Evolutionary conservation across 495 filamentous ascomycete species (phyloP), one percentile per base, ranked within the genome.

Genomic region (Podospora pseudoanserina): DNA sequence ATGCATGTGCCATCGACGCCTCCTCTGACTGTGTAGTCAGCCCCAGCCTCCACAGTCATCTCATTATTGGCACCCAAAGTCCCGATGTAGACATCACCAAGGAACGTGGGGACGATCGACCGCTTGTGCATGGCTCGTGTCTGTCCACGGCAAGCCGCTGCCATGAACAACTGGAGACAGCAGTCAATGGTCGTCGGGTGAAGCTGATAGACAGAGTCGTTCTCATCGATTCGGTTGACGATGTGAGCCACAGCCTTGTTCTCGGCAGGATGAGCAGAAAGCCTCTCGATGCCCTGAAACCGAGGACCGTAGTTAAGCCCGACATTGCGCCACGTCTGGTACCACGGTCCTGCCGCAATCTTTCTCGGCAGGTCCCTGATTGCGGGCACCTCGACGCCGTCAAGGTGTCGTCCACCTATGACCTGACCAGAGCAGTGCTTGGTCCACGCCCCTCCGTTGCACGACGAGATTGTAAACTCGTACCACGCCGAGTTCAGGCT

Each of bases 151-250:
- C 18, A n/a, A 23, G 54, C 54, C 9, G 71, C 60, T 13, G 74
- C 66, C 26, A 55, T 60, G 0, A 67, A 67, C 4, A 74, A 65
- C 58, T 81, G 78, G 2, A 80, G 59, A 49, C 73, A 79, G 11
- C 58, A 72, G 49, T 83, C 81, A 2, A 84, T 68, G 26, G 65
- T 67, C 0, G 74, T 70, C 3, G 82, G 82, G 64, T 84, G 81
- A 18, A 84, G 65, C 1, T 77, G 59, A 60, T 78, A 79, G 5
- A 59, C 65, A 4, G 72, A 74, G 60, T 80, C 34, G 5, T 39
- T 39, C 34, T 39, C 34, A 39, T 39, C 34, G 11, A 39, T 39
- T 11, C 34, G 0, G 34, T 39, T 39, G 34, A 39, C 0, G 34
- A 39, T 39, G 34, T 39, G 34, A 39, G 34, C 34, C 34, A 39